Evolutionary conservation across 2,329 filamentous ascomycete genomes (phyloP), one percentile per base, ranked within the genome.

Genomic region (Boeremia lycopersici): DNA sequence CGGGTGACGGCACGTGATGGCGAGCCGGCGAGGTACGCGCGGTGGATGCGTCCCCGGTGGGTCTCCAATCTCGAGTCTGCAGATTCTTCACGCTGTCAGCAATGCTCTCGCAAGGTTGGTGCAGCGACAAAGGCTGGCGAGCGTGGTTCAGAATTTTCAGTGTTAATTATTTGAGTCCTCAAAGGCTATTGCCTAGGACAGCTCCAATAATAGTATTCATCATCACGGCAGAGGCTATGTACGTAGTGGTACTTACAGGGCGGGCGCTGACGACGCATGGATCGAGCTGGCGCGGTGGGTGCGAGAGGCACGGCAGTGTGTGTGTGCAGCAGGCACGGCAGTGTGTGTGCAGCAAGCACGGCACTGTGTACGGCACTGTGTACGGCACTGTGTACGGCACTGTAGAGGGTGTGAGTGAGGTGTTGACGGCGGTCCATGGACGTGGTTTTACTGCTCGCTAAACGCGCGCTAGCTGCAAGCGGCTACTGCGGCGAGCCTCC

Each of bases 201-300:
- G 88, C 88, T 90, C 88, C 88, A 90, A 90, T 90, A 89, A 71
- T 71, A 72, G 68, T 66, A 69, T 72, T 86, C 84, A 87, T 87
- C 85, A 84, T 78, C 55, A 68, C 61, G 62, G 48, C 57, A 40
- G 43, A 39, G 41, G 55, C 41, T 53, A 48, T 45, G 34, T 46
- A 55, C 46, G 26, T 25, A 38, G 35, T 29, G 34, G 35, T 47
- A 64, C 64, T 42, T 65, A 67, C 64, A 55, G 43, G 17, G 29
- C 7, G 19, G 48, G 34, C 17, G 49, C 54, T 41, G 41, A 57
- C 36, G 26, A 44, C 33, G 47, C 43, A 48, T 52, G 1, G 52
- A 52, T 52, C 48, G 44, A 40, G 48, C 35, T 46, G 44, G 33
- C 42, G 46, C 46, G 33, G 38, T 23, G 29, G 3, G 34, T 8